phyloP scores from a whole-genome alignment of 305 asterid species.

The Rubia tinctorum region DNA sequence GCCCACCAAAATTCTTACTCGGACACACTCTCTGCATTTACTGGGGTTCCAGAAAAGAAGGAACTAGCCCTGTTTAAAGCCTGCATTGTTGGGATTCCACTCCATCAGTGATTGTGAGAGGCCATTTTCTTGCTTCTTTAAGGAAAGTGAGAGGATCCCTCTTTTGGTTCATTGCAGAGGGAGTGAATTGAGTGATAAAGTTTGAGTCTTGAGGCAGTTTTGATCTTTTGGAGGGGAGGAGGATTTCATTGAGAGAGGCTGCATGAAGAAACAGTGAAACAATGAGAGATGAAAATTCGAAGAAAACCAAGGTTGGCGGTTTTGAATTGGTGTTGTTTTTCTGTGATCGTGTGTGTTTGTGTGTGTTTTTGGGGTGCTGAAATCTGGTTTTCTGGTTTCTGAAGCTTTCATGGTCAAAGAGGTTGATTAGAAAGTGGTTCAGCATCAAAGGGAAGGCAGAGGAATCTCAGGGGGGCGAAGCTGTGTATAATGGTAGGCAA shows the following conservation, averaged over 20 bases:
- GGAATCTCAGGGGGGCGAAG: slow-evolving; percentile 61
- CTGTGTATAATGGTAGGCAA: slow-evolving; percentile 62
- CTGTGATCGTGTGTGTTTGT: neutral
- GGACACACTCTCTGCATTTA: slow-evolving; percentile 5
- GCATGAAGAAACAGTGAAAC: slow-evolving; percentile 69
- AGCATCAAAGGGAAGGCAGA: slow-evolving; percentile 75
- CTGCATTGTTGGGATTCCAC: slow-evolving; percentile 21
- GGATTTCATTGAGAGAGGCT: slow-evolving; percentile 26
- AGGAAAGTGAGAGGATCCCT: slow-evolving; percentile 23
- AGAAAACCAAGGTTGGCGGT: slow-evolving; percentile 66
- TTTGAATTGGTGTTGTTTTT: slow-evolving; percentile 4
- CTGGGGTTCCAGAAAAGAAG: slow-evolving; percentile 20
- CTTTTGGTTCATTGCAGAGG: slow-evolving; percentile 12
- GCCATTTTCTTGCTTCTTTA: slow-evolving; percentile 10
- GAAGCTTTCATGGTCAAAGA: slow-evolving; percentile 97
- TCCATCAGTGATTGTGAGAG: slow-evolving; percentile 11
- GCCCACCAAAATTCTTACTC: slow-evolving; percentile 6
- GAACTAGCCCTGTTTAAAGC: slow-evolving; percentile 18
- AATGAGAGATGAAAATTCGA: slow-evolving; percentile 83
- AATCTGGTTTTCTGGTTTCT: slow-evolving; percentile 31
- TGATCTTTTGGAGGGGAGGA: slow-evolving; percentile 29
- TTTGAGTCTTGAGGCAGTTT: slow-evolving; percentile 16
- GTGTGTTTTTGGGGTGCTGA: slow-evolving; percentile 32
- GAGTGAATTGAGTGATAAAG: slow-evolving; percentile 17
- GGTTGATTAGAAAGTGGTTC: slow-evolving; percentile 84